A percentile compares a stretch with the other conserved stretches of the same genome.
Evolutionary conservation across 1,284 basidiomycete species (phyloP).

Genomic region (Sanghuangporus weigelae): DNA sequence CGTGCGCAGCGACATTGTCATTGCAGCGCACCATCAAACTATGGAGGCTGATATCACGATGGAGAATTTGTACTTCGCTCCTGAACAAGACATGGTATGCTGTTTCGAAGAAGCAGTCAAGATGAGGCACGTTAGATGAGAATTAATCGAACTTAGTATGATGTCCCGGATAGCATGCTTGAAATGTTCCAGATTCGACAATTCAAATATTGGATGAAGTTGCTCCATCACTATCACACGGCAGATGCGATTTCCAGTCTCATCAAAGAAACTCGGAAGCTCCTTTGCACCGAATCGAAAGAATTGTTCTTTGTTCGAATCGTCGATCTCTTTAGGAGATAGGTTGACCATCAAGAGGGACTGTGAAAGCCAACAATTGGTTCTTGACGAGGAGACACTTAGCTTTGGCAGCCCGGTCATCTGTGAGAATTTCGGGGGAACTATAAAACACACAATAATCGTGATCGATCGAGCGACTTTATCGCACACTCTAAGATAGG

Average conservation of each 20-base stretch:
- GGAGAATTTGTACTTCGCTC: not conserved
- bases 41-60: constrained; percentile 7
- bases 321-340: not conserved
- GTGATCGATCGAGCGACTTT: too few species aligned
- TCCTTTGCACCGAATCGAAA: not conserved
- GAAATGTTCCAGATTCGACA: not conserved
- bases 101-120: not conserved
- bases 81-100: constrained; percentile 1
- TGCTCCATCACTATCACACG: not conserved
- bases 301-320: not conserved
- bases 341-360: not conserved
- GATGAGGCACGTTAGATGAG: not conserved
- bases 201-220: not conserved
- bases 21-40: constrained; percentile 3
- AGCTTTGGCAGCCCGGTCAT: too few species aligned
- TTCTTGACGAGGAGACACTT: not conserved
- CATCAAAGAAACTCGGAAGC: too few species aligned
- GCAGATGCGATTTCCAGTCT: not conserved
- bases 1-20: not conserved
- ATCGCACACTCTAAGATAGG: too few species aligned
- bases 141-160: not conserved
- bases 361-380: not conserved
- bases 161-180: not conserved
- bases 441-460: too few species aligned
- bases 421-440: too few species aligned